Conservation (phyloP, 805 yeast species). For the Cyberlindnera euphorbiae region DNA sequence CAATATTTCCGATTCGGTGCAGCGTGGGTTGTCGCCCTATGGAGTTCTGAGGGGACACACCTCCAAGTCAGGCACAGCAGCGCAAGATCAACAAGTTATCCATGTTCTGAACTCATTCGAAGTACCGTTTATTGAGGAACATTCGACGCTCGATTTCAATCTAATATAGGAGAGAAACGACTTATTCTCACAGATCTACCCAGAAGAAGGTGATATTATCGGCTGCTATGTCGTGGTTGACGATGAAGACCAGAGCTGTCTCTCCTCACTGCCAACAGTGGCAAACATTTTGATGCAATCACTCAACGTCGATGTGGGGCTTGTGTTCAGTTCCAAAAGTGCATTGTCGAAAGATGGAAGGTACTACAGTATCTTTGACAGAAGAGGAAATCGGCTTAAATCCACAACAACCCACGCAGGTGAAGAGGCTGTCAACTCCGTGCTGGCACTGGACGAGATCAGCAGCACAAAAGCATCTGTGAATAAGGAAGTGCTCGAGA, state of each 20-base stretch:
- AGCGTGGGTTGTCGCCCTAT: slow-evolving; percentile 9
- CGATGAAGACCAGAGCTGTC: too few relatives aligned
- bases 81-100: too few relatives aligned
- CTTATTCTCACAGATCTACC: slow-evolving; percentile 13
- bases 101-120: slow-evolving; percentile 13
- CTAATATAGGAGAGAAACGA: slow-evolving; percentile 7
- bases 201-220: slow-evolving; percentile 13
- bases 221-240: slow-evolving; percentile 11
- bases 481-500: slow-evolving; percentile 9
- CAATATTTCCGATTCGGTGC: slow-evolving; percentile 14
- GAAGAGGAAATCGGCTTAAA: slow-evolving; percentile 4
- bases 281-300: neutral
- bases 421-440: slow-evolving; percentile 13
- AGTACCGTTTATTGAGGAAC: slow-evolving; percentile 1
- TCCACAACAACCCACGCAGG: slow-evolving; percentile 3
- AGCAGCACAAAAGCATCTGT: slow-evolving; percentile 6
- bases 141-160: slow-evolving; percentile 2
- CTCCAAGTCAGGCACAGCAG: neutral
- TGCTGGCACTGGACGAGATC: slow-evolving; percentile 6
- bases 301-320: neutral
- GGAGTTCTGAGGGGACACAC: slow-evolving; percentile 12
- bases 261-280: neutral
- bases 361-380: slow-evolving; percentile 7
- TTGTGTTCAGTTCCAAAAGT: slow-evolving; percentile 9
- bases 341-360: slow-evolving; percentile 10